Conservation (phyloP, 73 alveolate species). For the Blepharisma stoltei region DNA sequence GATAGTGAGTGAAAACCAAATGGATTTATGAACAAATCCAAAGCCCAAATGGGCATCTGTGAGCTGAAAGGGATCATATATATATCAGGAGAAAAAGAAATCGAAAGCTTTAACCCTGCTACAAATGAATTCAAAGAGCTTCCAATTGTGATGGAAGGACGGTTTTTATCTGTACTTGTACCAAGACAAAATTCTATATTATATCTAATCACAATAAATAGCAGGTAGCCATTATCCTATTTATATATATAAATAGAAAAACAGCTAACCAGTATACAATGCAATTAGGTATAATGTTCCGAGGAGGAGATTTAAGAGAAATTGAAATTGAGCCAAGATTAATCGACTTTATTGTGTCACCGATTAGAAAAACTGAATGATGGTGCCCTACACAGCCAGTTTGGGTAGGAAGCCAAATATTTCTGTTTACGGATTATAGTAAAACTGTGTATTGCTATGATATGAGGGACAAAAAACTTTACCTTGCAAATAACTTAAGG, state of each 20-base stretch:
- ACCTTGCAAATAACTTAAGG: not conserved
- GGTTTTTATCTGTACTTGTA: constrained; percentile 8
- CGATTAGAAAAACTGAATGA: not conserved
- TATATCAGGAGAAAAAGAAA: not conserved
- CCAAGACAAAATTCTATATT: not conserved
- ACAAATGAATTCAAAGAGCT: not conserved
- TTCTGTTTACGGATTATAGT: not conserved
- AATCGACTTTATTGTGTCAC: not conserved
- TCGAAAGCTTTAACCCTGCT: not conserved
- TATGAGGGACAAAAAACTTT: not conserved
- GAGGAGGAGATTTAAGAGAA: not conserved
- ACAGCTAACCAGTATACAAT: too few species aligned
- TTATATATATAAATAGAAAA: too few species aligned
- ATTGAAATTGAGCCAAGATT: not conserved
- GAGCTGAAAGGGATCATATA: not conserved
- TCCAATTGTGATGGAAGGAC: not conserved
- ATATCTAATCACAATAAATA: too few species aligned
- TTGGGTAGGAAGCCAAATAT: not conserved
- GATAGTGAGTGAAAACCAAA: not conserved
- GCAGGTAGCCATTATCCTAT: too few species aligned
- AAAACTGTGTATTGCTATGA: not conserved
- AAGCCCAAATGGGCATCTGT: constrained; percentile 23
- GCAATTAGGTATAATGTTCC: too few species aligned
- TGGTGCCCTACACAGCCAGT: constrained; percentile 24
- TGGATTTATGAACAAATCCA: not conserved